phyloP scores from a whole-genome alignment of 768 basidiomycete species.

The Termitomyces sp. region DNA sequence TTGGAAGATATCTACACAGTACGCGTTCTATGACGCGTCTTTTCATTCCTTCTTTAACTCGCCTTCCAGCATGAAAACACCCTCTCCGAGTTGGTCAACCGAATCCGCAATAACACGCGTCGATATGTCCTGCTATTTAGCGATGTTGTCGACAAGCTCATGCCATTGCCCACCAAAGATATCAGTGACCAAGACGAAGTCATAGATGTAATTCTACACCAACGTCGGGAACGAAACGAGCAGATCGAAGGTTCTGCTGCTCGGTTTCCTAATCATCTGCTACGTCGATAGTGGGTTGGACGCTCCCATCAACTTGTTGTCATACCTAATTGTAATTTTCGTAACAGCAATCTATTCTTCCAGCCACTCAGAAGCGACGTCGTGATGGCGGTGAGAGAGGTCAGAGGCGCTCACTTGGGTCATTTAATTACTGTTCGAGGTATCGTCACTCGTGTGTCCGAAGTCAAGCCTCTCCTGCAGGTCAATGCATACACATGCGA shows the following conservation, averaged over 20 bases:
- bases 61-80: constrained; percentile 60
- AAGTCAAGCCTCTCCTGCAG: constrained; percentile 95
- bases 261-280: constrained; percentile 84
- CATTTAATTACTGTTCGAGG: constrained; percentile 93
- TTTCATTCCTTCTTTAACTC: constrained; percentile 12
- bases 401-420: constrained; percentile 83
- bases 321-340: constrained; percentile 13
- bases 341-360: constrained; percentile 85
- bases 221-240: constrained; percentile 84
- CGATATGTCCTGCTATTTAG: constrained; percentile 89
- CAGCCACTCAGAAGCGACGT: constrained; percentile 73
- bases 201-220: constrained; percentile 94
- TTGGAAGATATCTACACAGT: constrained; percentile 83
- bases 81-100: constrained; percentile 65
- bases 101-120: constrained; percentile 79
- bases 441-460: constrained; percentile 97
- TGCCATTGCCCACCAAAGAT: constrained; percentile 86
- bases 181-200: constrained; percentile 91
- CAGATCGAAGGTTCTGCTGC: constrained; percentile 68
- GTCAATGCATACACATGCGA: constrained; percentile 99
- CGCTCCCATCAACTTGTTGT: background rate
- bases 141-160: constrained; percentile 83
- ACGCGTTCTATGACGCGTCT: constrained; percentile 16
- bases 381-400: constrained; percentile 86
- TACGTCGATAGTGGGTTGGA: constrained; percentile 86